Conservation (phyloP, 176 grass and related monocot genomes). For the Pontederia crassipes region DNA sequence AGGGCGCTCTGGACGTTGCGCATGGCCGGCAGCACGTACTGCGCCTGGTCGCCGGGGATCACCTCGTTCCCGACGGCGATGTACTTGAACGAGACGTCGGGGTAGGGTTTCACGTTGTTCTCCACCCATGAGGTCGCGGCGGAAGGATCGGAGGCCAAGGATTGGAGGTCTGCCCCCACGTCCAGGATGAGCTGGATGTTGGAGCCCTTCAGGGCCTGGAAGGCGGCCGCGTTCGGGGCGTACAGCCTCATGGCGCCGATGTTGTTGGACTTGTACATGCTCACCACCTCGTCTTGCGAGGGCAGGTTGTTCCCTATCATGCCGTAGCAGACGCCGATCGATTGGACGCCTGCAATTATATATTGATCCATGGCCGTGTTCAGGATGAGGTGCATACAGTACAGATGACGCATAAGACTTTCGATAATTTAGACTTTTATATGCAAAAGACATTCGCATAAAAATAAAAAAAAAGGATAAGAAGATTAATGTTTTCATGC, state of each 20-base stretch:
- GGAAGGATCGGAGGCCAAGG: background rate
- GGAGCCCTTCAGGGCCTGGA: slow-evolving; percentile 1
- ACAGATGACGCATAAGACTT: too few relatives aligned
- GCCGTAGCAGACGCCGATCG: background rate
- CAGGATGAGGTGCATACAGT: too few relatives aligned
- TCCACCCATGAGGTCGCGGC: background rate
- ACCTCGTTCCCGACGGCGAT: background rate
- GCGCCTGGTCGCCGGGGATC: background rate
- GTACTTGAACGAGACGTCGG: background rate
- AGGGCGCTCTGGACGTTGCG: background rate
- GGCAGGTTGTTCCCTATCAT: background rate
- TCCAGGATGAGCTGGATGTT: background rate
- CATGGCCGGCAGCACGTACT: slow-evolving; percentile 1
- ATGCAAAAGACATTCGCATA: too few relatives aligned
- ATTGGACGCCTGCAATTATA: background rate
- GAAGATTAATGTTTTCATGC: too few relatives aligned
- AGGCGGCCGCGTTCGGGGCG: background rate
- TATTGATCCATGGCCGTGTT: too few relatives aligned
- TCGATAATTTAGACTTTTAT: too few relatives aligned
- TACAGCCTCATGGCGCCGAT: background rate
- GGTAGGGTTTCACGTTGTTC: background rate
- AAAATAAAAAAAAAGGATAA: too few relatives aligned
- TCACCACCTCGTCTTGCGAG: background rate
- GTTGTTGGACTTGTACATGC: background rate
- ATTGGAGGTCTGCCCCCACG: background rate